phyloP scores from a whole-genome alignment of 1,284 basidiomycete species.

The Cutaneotrichosporon daszewskae region DNA sequence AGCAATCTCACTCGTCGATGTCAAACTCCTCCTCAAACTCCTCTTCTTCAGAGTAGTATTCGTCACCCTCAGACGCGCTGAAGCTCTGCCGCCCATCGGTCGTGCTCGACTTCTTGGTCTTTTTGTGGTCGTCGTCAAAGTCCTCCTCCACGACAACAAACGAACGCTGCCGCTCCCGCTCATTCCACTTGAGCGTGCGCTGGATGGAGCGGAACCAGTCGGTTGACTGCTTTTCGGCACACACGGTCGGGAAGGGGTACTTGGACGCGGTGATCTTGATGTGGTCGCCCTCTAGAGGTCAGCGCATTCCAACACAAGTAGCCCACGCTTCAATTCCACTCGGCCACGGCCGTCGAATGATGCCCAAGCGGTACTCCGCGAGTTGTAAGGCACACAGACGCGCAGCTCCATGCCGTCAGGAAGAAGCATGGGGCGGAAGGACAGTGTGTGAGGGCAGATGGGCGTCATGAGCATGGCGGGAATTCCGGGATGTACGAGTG shows the following conservation, averaged over 20 bases:
- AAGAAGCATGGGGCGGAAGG: conserved; percentile 96
- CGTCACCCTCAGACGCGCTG: no score
- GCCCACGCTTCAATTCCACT: conserved; percentile 72
- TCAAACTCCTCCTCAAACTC: conserved; percentile 63
- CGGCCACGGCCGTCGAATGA: conserved; percentile 96
- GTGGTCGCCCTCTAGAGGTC: conserved; percentile 72
- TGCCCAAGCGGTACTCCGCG: conserved; percentile 96
- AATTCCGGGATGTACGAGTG: conserved; percentile 95
- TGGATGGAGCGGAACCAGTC: conserved; percentile 98
- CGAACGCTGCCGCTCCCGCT: conserved; percentile 92
- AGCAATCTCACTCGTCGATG: no score
- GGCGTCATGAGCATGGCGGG: conserved; percentile 94
- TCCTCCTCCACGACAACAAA: conserved; percentile 95
- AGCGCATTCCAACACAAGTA: background rate
- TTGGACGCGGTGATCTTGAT: conserved; percentile 97
- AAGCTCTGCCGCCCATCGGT: no score
- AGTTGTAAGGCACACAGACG: conserved; percentile 97
- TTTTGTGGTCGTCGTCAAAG: conserved; percentile 4
- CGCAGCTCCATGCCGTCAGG: conserved; percentile 98
- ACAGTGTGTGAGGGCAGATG: conserved; percentile 97
- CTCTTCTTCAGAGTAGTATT: conserved; percentile 52
- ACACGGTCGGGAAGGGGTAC: conserved; percentile 98
- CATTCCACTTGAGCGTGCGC: conserved; percentile 96
- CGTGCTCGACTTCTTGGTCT: conserved; percentile 3
- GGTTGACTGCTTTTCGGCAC: conserved; percentile 91